Percentiles rank a stretch among this genome's conserved stretches.
phyloP scores from a whole-genome alignment of 1,284 basidiomycete species.

The Ustilago cynodontis region DNA sequence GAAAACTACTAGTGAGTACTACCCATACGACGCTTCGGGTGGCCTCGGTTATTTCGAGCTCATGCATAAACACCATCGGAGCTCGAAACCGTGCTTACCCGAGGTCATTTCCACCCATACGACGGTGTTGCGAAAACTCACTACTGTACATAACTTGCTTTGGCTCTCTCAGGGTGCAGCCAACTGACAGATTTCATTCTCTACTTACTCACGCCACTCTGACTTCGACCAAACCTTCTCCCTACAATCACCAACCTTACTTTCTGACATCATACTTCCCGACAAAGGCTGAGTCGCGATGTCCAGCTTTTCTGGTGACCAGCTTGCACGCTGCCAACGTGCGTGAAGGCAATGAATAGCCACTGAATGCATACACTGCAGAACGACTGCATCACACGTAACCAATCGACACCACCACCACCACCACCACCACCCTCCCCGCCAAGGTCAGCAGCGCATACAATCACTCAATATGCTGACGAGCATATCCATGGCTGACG shows the following conservation, averaged over 20 bases:
- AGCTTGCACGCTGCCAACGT: background rate
- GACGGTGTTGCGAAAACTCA: no score
- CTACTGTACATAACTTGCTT: no score
- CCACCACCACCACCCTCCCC: no score
- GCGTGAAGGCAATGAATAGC: background rate
- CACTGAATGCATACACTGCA: background rate
- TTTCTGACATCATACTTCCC: slow-evolving; percentile 10
- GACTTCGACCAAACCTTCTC: background rate
- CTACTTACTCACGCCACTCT: background rate
- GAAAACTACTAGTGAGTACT: no score
- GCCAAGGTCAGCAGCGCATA: background rate
- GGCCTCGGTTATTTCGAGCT: no score
- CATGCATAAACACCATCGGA: no score
- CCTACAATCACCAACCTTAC: background rate
- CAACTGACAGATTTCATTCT: background rate
- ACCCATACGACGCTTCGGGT: no score
- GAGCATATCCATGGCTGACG: slow-evolving; percentile 45
- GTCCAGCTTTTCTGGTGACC: background rate
- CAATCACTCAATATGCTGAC: slow-evolving; percentile 23
- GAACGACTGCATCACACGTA: background rate
- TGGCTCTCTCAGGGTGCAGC: slow-evolving; percentile 21
- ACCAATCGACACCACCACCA: background rate
- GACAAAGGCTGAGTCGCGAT: background rate
- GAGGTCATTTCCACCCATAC: no score
- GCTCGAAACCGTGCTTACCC: no score